Base-by-base conservation (phyloP, 306 rosid species). In the Quercus rubra region DNA sequence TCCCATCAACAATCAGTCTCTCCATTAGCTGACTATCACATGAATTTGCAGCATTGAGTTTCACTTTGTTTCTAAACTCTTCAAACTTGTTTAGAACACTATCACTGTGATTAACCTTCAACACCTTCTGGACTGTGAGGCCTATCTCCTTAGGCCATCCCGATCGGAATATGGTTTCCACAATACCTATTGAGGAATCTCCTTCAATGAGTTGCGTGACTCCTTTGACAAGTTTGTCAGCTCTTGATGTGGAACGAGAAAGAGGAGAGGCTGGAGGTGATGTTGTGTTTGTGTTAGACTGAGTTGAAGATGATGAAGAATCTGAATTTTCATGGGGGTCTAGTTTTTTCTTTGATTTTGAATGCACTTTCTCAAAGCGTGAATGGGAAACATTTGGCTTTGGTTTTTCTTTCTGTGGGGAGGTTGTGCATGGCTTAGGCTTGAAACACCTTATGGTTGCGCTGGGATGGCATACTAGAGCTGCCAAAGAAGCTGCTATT, bases 391-490 rank as follows among this genome's bases (percentile, higher is more conserved):
- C 11, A 38, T 38, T 38, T 38, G 71, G 71, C 28, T 78, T 58
- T 27, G 31, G 55, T 17, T 30, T 21, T 38, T 41, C 35, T 23
- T 55, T 28, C 6, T 77, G 56, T 35, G 68, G 46, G 8, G 81
- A 78, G 66, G 7, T 59, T 2, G 30, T 23, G 25, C 41, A 35
- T 11, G 80, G 66, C 76, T 38, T 72, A 4, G 81, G 78, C 6
- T 31, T 71, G 81, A 82, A 82, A 21, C 74, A 71, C 43, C 46
- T 77, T 25, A 82, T 77, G 70, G 81, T 76, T 70, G 81, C 38
- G 41, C 85, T 77, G 19, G 78, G 85, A 73, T 82, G 85, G 31
- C 81, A 77, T 2, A 51, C 74, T 46, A 77, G 46, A 13, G 80
- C 51, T 49, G 81, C 85, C 21, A 77, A 61, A 54, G 81, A 77